Percentiles rank a stretch among this genome's conserved stretches.
Conservation (phyloP, 2,329 filamentous ascomycete species). For the Graphium sp. region DNA sequence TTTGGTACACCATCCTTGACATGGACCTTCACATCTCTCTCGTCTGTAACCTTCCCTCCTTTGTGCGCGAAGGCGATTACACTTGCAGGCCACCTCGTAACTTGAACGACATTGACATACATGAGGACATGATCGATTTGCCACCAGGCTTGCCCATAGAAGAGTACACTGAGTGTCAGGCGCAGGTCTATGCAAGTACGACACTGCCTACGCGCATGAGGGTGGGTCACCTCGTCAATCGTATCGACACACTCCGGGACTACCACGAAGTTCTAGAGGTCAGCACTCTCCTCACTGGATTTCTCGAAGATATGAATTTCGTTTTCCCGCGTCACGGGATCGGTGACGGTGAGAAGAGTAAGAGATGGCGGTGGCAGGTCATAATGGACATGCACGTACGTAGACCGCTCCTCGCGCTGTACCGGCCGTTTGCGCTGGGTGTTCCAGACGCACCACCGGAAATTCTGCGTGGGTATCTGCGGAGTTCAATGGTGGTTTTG, state of each 20-base stretch:
- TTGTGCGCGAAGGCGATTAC: conserved; percentile 34
- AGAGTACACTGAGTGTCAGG: conserved; percentile 31
- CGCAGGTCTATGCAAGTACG: conserved; percentile 34
- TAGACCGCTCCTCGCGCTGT: conserved; percentile 31
- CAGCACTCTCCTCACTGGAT: conserved; percentile 32
- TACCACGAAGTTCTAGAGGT: conserved; percentile 35
- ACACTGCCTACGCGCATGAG: conserved; percentile 30
- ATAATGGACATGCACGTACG: conserved; percentile 37
- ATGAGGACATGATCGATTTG: conserved; percentile 27
- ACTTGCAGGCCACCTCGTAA: conserved; percentile 35
- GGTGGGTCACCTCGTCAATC: conserved; percentile 30
- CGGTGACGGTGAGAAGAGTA: conserved; percentile 25
- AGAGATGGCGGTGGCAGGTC: conserved; percentile 31
- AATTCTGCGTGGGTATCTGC: conserved; percentile 32
- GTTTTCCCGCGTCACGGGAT: conserved; percentile 28
- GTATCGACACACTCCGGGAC: conserved; percentile 32
- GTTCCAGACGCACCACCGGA: conserved; percentile 29
- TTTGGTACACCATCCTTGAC: conserved; percentile 40
- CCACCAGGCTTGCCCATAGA: conserved; percentile 32
- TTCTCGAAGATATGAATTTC: conserved; percentile 35
- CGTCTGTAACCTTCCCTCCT: conserved; percentile 30
- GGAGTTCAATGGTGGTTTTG: conserved; percentile 37
- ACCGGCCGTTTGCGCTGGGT: conserved; percentile 37
- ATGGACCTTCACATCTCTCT: conserved; percentile 38
- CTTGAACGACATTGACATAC: conserved; percentile 32